Evolutionary conservation across 2,329 filamentous ascomycete genomes (phyloP).

Genomic region (Colletotrichum incanum): DNA sequence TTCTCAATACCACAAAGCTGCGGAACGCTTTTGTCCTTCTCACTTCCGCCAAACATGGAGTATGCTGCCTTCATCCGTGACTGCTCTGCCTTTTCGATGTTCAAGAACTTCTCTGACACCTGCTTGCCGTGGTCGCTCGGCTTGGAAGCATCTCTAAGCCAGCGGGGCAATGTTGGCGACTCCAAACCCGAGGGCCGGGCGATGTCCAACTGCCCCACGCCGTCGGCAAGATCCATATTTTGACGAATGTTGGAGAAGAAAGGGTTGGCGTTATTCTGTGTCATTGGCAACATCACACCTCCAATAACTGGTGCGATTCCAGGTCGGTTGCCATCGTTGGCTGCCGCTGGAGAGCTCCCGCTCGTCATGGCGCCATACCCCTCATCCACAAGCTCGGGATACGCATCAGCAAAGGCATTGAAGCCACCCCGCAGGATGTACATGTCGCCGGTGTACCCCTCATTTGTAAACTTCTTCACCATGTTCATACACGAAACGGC

Average conservation of each 20-base stretch:
- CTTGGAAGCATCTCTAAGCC: slow-evolving; percentile 81
- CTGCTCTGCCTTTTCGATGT: slow-evolving; percentile 88
- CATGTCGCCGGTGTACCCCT: slow-evolving; percentile 83
- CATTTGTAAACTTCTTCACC: slow-evolving; percentile 90
- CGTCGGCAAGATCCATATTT: slow-evolving; percentile 94
- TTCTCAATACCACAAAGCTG: slow-evolving; percentile 95
- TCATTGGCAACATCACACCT: slow-evolving; percentile 85
- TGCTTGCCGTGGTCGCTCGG: slow-evolving; percentile 81
- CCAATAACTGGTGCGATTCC: slow-evolving; percentile 84
- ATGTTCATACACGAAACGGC: slow-evolving; percentile 87
- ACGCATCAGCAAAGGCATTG: slow-evolving; percentile 77
- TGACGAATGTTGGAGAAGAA: slow-evolving; percentile 98
- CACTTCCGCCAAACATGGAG: slow-evolving; percentile 61
- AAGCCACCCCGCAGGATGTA: slow-evolving; percentile 90
- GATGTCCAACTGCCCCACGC: slow-evolving; percentile 86
- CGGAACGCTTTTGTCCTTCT: slow-evolving; percentile 46
- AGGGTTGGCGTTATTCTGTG: slow-evolving; percentile 81
- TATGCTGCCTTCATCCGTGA: slow-evolving; percentile 91
- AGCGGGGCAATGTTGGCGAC: slow-evolving; percentile 75
- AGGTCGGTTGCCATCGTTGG: slow-evolving; percentile 58
- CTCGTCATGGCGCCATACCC: slow-evolving; percentile 54
- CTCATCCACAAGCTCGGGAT: slow-evolving; percentile 75
- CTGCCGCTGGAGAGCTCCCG: slow-evolving; percentile 60
- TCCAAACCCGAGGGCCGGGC: slow-evolving; percentile 63
- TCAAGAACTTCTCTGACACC: slow-evolving; percentile 87